These are phyloP conservation scores for Cajanus cajan DNA, from an alignment of 306 rosid species.

Conservation along the genomic window DNA sequence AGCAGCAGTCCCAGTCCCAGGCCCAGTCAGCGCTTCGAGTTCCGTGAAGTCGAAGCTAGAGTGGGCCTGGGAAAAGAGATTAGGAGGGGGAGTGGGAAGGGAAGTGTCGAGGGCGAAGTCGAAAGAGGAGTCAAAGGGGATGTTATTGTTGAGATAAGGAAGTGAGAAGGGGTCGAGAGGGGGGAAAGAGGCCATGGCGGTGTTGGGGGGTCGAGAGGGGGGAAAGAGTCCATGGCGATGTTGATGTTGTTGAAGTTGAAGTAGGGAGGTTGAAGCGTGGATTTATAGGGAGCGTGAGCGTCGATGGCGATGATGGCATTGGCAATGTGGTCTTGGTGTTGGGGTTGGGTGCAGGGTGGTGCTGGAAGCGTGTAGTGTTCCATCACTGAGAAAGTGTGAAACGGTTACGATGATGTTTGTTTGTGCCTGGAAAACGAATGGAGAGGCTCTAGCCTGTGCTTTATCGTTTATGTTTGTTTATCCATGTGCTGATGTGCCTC, in stretches of 20 bases:
- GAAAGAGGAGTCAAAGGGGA: conserved; percentile 53
- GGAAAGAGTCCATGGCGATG: no score
- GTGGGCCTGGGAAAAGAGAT: conserved; percentile 37
- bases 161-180: conserved; percentile 31
- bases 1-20: conserved; percentile 27
- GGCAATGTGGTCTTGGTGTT: no score
- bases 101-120: conserved; percentile 55
- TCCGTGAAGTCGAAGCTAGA: conserved; percentile 51
- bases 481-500: no score
- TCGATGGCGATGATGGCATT: no score
- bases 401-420: no score
- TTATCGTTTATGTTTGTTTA: no score
- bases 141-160: conserved; percentile 42
- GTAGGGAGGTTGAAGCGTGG: conserved; percentile 41
- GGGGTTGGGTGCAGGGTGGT: neutral
- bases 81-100: conserved; percentile 40
- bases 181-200: conserved; percentile 17
- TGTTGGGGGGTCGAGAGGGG: no score
- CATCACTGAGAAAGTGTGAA: no score
- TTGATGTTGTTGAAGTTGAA: neutral
- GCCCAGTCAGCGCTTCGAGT: conserved; percentile 43
- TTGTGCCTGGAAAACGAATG: no score
- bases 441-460: no score
- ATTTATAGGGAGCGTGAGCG: conserved; percentile 76
- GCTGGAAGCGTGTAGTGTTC: conserved; percentile 43